Percentiles rank a stretch among this genome's conserved stretches.
These are phyloP conservation scores for Sechiopsis laciniata DNA, from an alignment of 306 rosid genomes.

Conservation along the genomic window DNA sequence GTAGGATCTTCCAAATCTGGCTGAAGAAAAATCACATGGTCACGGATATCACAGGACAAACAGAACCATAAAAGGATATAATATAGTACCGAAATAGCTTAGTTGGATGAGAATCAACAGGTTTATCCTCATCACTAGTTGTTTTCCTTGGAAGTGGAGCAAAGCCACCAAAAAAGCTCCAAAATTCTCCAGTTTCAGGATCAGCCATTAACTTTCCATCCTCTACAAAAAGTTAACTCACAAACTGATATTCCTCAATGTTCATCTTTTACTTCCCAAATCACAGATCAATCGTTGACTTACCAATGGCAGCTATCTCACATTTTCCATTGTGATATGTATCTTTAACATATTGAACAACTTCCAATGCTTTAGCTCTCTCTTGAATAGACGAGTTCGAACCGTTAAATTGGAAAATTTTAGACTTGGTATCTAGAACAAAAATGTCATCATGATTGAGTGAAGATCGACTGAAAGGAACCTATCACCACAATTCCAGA, in stretches of 20 bases:
- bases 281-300: conserved; percentile 34
- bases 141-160: conserved; percentile 96
- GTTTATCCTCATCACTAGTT: conserved; percentile 50
- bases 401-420: conserved; percentile 94
- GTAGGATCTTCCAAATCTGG: not conserved
- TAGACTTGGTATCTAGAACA: conserved; percentile 80
- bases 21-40: too few species aligned
- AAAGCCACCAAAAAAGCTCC: conserved; percentile 95
- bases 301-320: conserved; percentile 88
- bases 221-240: conserved; percentile 54
- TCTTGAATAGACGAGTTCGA: conserved; percentile 92
- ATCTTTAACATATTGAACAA: conserved; percentile 87
- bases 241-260: conserved; percentile 25
- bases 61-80: not conserved
- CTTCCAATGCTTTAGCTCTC: conserved; percentile 97
- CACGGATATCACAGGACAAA: too few species aligned
- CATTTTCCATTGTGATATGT: conserved; percentile 92
- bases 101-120: conserved; percentile 53
- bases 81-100: conserved; percentile 63
- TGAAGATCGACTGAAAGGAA: conserved; percentile 77
- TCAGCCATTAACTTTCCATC: conserved; percentile 98
- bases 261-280: conserved; percentile 23
- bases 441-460: conserved; percentile 92
- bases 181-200: conserved; percentile 90
- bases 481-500: conserved; percentile 40